A percentile compares a stretch with the other conserved stretches of the same genome.
Conservation (phyloP, 257 asterid species). For the Lavandula angustifolia region DNA sequence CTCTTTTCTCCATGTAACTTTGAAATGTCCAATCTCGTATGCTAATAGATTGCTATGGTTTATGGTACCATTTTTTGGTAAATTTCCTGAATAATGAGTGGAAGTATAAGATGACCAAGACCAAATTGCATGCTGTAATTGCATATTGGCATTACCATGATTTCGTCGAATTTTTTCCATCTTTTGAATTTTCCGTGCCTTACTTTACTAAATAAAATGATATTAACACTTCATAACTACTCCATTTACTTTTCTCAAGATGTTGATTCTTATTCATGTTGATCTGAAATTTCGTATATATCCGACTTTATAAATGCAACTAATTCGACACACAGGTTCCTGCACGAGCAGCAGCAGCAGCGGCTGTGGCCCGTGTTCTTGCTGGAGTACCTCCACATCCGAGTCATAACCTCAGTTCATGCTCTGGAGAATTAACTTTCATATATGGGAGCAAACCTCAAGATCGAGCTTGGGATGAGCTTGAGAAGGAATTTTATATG, state of each 20-base stretch:
- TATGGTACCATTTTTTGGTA: slow-evolving; percentile 9
- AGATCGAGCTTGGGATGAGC: slow-evolving; percentile 62
- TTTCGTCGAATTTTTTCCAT: background rate
- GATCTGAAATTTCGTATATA: slow-evolving; percentile 16
- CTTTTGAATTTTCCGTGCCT: slow-evolving; percentile 2
- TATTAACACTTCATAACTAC: slow-evolving; percentile 11
- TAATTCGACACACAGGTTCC: slow-evolving; percentile 66
- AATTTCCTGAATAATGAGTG: slow-evolving; percentile 8
- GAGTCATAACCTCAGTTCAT: slow-evolving; percentile 71
- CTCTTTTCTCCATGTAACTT: background rate
- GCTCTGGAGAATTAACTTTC: slow-evolving; percentile 81
- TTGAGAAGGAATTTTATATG: slow-evolving; percentile 83
- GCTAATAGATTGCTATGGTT: background rate
- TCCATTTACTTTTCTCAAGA: background rate
- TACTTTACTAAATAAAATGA: background rate
- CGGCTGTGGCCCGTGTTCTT: slow-evolving; percentile 92
- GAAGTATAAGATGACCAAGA: slow-evolving; percentile 15
- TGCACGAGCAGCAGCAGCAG: slow-evolving; percentile 98
- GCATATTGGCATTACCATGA: background rate
- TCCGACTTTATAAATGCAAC: slow-evolving; percentile 22
- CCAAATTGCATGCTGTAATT: background rate
- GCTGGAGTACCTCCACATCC: slow-evolving; percentile 94
- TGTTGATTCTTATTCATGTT: slow-evolving; percentile 2
- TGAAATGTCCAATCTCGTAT: slow-evolving; percentile 6
- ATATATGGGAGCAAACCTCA: slow-evolving; percentile 77